These are phyloP conservation scores for Sporothrix euskadiensis DNA, from an alignment of 2,329 filamentous ascomycete genomes.

Conservation along the genomic window DNA sequence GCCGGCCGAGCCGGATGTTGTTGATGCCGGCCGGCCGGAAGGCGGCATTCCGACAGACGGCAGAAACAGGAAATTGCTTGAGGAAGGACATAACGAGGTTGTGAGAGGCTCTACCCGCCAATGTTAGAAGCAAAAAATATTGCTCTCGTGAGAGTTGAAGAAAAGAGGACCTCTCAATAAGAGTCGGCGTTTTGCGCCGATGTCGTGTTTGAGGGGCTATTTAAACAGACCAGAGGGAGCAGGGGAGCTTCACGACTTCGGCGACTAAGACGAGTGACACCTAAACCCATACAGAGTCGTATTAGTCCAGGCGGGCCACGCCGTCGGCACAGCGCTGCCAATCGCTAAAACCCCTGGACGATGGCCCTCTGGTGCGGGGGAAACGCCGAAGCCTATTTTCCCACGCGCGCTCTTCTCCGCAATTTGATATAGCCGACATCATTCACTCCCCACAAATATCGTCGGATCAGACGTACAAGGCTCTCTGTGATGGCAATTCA, in stretches of 20 bases:
- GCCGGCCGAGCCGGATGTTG: not conserved
- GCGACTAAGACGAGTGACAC: not conserved
- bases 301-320: slow-evolving; percentile 5
- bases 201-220: not conserved
- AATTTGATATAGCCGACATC: slow-evolving; percentile 8
- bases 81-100: slow-evolving; percentile 1
- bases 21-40: not conserved
- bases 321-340: slow-evolving; percentile 3
- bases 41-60: not conserved
- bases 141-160: not conserved
- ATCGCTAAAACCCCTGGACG: slow-evolving; percentile 6
- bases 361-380: not conserved
- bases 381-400: not conserved
- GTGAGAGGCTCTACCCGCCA: not conserved
- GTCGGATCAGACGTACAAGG: not conserved
- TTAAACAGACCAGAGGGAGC: not conserved
- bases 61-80: slow-evolving; percentile 7
- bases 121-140: not conserved
- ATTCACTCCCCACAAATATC: not conserved
- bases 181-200: slow-evolving; percentile 20
- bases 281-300: not conserved
- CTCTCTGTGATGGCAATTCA: not conserved
- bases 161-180: not conserved
- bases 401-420: slow-evolving; percentile 9
- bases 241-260: not conserved